phyloP scores from a whole-genome alignment of 2,329 filamentous ascomycete species.

The Trichophyton benhamiae region DNA sequence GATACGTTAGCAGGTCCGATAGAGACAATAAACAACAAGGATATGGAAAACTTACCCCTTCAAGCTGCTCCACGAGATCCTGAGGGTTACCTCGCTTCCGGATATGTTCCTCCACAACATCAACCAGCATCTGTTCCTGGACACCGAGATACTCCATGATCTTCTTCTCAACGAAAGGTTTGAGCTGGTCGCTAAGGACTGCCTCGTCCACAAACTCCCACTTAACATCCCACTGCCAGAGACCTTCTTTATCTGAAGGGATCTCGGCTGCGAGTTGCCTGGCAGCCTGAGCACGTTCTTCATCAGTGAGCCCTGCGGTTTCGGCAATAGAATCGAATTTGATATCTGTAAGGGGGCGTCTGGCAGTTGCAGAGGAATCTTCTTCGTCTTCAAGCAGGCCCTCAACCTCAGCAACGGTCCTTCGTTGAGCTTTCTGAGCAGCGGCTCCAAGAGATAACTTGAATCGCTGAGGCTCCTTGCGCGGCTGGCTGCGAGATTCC shows the following conservation, averaged over 20 bases:
- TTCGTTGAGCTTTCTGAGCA: conserved; percentile 60
- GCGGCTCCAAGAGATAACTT: conserved; percentile 87
- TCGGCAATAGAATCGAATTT: conserved; percentile 61
- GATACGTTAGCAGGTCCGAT: conserved; percentile 22
- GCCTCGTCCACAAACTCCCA: conserved; percentile 83
- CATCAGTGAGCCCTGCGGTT: conserved; percentile 61
- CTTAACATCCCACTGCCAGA: conserved; percentile 87
- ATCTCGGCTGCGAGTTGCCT: conserved; percentile 79
- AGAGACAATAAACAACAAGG: neutral
- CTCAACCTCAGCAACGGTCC: conserved; percentile 87
- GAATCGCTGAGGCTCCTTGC: conserved; percentile 58
- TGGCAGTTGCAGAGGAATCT: conserved; percentile 55
- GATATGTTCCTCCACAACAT: conserved; percentile 80
- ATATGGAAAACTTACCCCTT: conserved; percentile 50
- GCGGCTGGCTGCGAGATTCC: conserved; percentile 34
- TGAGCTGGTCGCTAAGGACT: conserved; percentile 71
- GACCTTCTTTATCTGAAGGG: conserved; percentile 67
- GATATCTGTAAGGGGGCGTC: conserved; percentile 68
- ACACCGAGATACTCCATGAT: conserved; percentile 93
- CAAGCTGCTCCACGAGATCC: conserved; percentile 71
- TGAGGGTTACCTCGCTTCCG: conserved; percentile 61
- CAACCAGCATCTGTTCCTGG: conserved; percentile 89
- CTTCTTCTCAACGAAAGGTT: conserved; percentile 96
- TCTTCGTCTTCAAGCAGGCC: conserved; percentile 92
- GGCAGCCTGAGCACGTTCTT: conserved; percentile 73